phyloP scores from a whole-genome alignment of 225 moss, liverwort and hornwort species.

The Ulota crispa region DNA sequence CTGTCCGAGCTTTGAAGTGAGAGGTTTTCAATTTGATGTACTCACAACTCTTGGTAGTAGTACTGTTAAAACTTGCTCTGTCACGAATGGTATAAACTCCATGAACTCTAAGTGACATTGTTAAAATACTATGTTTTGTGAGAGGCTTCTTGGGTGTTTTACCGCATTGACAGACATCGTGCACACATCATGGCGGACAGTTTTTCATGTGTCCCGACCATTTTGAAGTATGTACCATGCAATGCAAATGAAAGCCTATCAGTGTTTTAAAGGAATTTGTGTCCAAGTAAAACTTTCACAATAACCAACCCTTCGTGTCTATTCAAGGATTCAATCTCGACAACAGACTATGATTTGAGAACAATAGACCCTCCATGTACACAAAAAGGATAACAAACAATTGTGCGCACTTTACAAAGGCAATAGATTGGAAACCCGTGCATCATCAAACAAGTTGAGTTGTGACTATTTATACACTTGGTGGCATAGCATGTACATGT shows the following conservation, averaged over 20 bases:
- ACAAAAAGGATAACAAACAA: not conserved
- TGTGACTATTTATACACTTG: not conserved
- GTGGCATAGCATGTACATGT: not conserved
- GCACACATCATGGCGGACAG: not conserved
- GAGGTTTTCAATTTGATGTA: not conserved
- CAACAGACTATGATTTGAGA: not conserved
- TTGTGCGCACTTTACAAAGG: not conserved
- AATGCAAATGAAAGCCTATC: not conserved
- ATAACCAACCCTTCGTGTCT: not conserved
- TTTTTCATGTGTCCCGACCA: not conserved
- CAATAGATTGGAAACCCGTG: not conserved
- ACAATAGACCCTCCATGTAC: not conserved
- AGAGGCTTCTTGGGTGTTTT: not conserved
- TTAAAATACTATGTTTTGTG: not conserved
- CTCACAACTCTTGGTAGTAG: conserved; percentile 3
- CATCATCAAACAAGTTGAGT: not conserved
- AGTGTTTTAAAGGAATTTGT: not conserved
- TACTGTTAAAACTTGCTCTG: not conserved
- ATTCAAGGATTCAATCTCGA: not conserved
- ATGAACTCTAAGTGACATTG: not conserved
- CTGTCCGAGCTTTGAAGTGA: not conserved
- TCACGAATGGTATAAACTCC: not conserved
- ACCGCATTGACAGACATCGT: not conserved
- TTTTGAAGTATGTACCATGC: conserved; percentile 6
- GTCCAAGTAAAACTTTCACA: not conserved